Base-by-base conservation (phyloP, 768 basidiomycete species). In the Trametes gibbosa region DNA sequence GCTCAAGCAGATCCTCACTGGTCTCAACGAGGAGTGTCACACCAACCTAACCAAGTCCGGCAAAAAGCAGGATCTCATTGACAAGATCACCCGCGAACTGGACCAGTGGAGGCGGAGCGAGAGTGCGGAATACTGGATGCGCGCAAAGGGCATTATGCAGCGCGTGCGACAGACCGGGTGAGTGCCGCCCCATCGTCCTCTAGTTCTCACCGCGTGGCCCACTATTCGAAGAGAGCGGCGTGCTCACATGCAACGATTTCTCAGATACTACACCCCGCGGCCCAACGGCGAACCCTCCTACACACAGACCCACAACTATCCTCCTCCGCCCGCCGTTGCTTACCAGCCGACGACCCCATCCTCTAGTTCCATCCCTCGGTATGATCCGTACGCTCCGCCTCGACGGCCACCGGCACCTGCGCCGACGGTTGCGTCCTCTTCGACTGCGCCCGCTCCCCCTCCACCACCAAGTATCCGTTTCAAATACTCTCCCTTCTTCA, bases 21-120 rank as follows among this genome's bases (percentile, higher is more conserved):
- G 86, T 24, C 78, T 93, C 65, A 92, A 91, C 75, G 89, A 90
- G 37, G 86, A 91, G 70, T 92, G 90, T 68, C 74, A 75, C 53
- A 82, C 83, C 4, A 79, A 81, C 65, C 76, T 92, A 27, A 77
- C 82, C 53, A 91, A 90, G 72, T 80, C 89, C 12, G 92, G 92
- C 25, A 92, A 89, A 76, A 94, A 94, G 69, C 88, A 91, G 66
- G 92, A 93, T 34, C 81, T 93, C 47, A 91, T 92, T 69, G 89
- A 92, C 70, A 81, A 89, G 61, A 86, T 94, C 61, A 73, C 82
- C 45, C 64, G 66, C 8, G 75, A 79, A 61, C 73, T 93, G 65
- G 85, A 88, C 60, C 58, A 66, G 51, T 91, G 88, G 86, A 81
- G 81, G 68, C 70, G 71, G 51, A 70, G 73, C 1, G 83, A 81